phyloP scores from a whole-genome alignment of 305 asterid genomes.

The Stenogyne calaminthoides region DNA sequence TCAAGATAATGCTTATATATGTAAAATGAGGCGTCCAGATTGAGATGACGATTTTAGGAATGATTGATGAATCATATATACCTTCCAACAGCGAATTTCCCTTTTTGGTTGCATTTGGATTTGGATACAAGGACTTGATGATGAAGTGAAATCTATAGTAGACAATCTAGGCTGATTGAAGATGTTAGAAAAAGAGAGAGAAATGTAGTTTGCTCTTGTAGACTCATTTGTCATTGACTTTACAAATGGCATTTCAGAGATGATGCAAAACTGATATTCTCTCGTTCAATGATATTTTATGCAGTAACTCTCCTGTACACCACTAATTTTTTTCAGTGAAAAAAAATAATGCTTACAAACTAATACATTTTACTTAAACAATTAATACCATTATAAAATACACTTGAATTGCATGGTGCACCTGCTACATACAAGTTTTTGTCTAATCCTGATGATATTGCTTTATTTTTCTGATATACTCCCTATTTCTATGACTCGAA shows the following conservation, averaged over 20 bases:
- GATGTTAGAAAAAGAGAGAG: not conserved
- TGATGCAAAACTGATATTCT: slow-evolving; percentile 2
- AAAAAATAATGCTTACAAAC: too few relatives aligned
- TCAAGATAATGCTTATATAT: not conserved
- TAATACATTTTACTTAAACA: too few relatives aligned
- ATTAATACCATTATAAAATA: too few relatives aligned
- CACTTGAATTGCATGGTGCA: too few relatives aligned
- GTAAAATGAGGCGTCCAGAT: not conserved
- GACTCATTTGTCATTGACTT: slow-evolving; percentile 1
- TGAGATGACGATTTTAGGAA: not conserved
- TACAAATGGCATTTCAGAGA: not conserved
- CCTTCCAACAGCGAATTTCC: not conserved
- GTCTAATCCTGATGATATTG: not conserved
- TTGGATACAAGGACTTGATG: not conserved
- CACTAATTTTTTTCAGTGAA: too few relatives aligned
- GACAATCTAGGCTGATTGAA: not conserved
- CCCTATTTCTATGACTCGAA: not conserved
- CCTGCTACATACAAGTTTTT: too few relatives aligned
- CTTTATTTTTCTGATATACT: slow-evolving; percentile 5
- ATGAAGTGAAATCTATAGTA: slow-evolving; percentile 1
- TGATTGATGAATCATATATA: not conserved
- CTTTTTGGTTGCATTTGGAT: slow-evolving; percentile 1
- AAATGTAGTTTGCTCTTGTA: not conserved
- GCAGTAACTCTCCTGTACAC: too few relatives aligned
- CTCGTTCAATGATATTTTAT: not conserved